Conservation (phyloP, 441 rosid species). For the Gossypium aridum region DNA sequence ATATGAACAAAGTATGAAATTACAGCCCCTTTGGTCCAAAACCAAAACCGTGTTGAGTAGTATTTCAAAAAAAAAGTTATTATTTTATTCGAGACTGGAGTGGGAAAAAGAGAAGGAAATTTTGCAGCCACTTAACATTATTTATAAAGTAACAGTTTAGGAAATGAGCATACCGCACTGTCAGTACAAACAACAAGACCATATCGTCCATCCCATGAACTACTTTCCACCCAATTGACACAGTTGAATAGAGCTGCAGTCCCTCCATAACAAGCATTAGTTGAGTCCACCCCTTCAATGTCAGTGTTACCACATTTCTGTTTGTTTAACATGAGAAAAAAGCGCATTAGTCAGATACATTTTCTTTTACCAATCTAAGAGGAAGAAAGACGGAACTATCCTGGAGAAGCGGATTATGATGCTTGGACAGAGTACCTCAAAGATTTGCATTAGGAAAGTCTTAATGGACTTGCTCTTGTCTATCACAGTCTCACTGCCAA, state of each 20-base stretch:
- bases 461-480: conserved; percentile 99
- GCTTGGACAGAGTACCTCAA: conserved; percentile 54
- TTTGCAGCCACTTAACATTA: not conserved
- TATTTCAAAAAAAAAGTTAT: no score
- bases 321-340: conserved; percentile 20
- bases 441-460: conserved; percentile 96
- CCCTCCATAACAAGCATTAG: conserved; percentile 98
- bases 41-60: not conserved
- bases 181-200: conserved; percentile 93
- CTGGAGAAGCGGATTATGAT: not conserved
- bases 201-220: conserved; percentile 98
- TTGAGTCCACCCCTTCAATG: conserved; percentile 96
- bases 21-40: not conserved
- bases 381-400: no score
- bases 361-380: no score
- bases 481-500: conserved; percentile 97
- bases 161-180: conserved; percentile 71
- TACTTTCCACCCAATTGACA: conserved; percentile 98
- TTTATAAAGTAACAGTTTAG: not conserved
- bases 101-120: not conserved
- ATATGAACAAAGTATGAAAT: not conserved
- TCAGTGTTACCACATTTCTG: conserved; percentile 92
- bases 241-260: conserved; percentile 95
- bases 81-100: no score
- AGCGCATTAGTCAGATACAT: no score